Evolutionary conservation across 257 asterid species (phyloP).

Genomic region (Handroanthus guayacan): DNA sequence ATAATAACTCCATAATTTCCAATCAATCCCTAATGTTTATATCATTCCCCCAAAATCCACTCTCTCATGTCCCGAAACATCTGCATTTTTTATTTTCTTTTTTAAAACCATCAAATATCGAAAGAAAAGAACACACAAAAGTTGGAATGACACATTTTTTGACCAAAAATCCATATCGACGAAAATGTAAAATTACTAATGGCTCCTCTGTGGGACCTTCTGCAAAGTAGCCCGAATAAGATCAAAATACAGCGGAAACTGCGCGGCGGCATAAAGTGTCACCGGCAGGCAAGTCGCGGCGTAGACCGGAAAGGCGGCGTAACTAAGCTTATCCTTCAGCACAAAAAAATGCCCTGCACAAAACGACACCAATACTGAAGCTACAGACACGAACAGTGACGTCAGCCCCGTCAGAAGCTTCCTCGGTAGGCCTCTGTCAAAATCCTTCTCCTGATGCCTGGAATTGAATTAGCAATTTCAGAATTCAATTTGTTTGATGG

Average conservation of each 20-base stretch:
- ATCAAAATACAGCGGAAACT: slow-evolving; percentile 56
- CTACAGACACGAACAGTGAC: slow-evolving; percentile 57
- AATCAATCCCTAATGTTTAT: no score
- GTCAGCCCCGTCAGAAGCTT: slow-evolving; percentile 53
- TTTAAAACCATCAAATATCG: no score
- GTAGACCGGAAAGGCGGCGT: slow-evolving; percentile 47
- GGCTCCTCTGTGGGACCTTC: slow-evolving; percentile 2
- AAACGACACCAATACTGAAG: slow-evolving; percentile 57
- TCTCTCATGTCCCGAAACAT: no score
- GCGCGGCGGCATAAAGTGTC: slow-evolving; percentile 52
- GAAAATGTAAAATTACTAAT: background rate
- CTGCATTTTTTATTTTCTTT: background rate
- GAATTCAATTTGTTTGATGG: background rate
- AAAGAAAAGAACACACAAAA: no score
- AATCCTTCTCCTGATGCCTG: slow-evolving; percentile 55
- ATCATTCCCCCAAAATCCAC: background rate
- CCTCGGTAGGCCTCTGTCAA: slow-evolving; percentile 45
- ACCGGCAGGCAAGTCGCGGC: slow-evolving; percentile 57
- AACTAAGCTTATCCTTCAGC: slow-evolving; percentile 37
- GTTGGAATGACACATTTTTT: background rate
- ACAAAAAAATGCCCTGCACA: slow-evolving; percentile 63
- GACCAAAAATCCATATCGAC: background rate
- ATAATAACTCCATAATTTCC: no score
- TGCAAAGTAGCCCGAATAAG: slow-evolving; percentile 37
- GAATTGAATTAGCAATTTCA: background rate